Conservation (phyloP, 176 grass and related monocot genomes). For the Luzula sylvatica region DNA sequence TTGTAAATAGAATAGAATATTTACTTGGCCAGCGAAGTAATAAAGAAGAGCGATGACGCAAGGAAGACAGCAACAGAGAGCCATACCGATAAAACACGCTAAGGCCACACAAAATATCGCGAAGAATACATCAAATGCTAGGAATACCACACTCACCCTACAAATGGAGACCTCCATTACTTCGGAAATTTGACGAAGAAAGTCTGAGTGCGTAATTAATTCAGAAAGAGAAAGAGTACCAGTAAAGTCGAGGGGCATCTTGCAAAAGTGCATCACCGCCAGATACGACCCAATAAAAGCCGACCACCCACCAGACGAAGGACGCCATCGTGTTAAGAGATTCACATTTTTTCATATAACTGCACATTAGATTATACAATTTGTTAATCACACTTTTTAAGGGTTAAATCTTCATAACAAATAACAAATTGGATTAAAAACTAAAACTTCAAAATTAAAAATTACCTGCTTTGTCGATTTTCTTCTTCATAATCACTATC, state of each 20-base stretch:
- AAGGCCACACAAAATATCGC: conserved; percentile 72
- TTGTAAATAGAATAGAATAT: conserved; percentile 4
- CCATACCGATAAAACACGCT: conserved; percentile 84
- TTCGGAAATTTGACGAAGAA: too few relatives aligned
- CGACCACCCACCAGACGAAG: conserved; percentile 94
- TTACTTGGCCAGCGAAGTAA: conserved; percentile 79
- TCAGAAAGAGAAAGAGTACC: conserved; percentile 42
- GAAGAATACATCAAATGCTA: conserved; percentile 84
- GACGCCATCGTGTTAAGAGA: conserved; percentile 71
- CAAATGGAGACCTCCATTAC: not conserved
- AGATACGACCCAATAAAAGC: conserved; percentile 84
- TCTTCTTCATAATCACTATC: conserved; percentile 16
- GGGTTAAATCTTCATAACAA: too few relatives aligned
- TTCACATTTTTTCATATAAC: conserved; percentile 55
- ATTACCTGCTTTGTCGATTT: not conserved
- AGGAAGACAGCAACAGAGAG: conserved; percentile 94
- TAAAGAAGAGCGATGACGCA: conserved; percentile 94
- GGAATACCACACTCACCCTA: conserved; percentile 75
- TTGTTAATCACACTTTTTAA: not conserved
- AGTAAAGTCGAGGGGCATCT: conserved; percentile 75
- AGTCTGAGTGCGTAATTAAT: too few relatives aligned
- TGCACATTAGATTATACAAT: conserved; percentile 18
- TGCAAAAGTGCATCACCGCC: conserved; percentile 55
- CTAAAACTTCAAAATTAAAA: too few relatives aligned
- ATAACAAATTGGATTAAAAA: not conserved